Percentiles rank a stretch among this genome's conserved stretches.
Conservation (phyloP, 2,329 filamentous ascomycete genomes). For the Exophiala mesophila region DNA sequence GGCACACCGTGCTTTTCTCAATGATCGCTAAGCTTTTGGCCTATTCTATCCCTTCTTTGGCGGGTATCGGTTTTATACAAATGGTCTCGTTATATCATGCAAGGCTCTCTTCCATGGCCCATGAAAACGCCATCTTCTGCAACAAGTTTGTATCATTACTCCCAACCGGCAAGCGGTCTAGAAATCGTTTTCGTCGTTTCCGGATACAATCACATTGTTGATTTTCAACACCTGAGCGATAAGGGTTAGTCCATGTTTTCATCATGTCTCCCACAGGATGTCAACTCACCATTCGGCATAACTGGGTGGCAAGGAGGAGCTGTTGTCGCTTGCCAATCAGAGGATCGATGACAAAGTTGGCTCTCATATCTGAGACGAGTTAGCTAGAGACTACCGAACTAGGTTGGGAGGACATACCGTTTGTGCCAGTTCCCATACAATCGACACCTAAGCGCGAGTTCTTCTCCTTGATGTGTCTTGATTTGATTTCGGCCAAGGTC, state of each 20-base stretch:
- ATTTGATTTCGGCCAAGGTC: constrained; percentile 91
- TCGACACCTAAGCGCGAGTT: constrained; percentile 81
- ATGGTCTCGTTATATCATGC: not conserved
- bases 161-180: no score
- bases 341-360: constrained; percentile 96
- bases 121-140: not conserved
- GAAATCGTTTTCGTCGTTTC: constrained; percentile 80
- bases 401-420: constrained; percentile 52
- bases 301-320: constrained; percentile 88
- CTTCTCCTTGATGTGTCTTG: constrained; percentile 85
- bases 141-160: no score
- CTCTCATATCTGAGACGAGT: constrained; percentile 72
- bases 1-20: no score
- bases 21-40: no score
- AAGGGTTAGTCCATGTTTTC: no score
- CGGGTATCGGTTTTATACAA: not conserved
- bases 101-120: not conserved
- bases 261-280: no score
- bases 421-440: constrained; percentile 93
- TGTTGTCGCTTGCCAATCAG: constrained; percentile 98
- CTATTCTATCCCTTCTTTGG: not conserved
- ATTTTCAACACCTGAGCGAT: constrained; percentile 59
- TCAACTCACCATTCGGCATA: constrained; percentile 75
- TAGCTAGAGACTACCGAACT: constrained; percentile 13
- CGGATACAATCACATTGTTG: constrained; percentile 92